A percentile compares a stretch with the other conserved stretches of the same genome.
Evolutionary conservation across 2,329 filamentous ascomycete genomes (phyloP).

Genomic region (Fusarium sp.): DNA sequence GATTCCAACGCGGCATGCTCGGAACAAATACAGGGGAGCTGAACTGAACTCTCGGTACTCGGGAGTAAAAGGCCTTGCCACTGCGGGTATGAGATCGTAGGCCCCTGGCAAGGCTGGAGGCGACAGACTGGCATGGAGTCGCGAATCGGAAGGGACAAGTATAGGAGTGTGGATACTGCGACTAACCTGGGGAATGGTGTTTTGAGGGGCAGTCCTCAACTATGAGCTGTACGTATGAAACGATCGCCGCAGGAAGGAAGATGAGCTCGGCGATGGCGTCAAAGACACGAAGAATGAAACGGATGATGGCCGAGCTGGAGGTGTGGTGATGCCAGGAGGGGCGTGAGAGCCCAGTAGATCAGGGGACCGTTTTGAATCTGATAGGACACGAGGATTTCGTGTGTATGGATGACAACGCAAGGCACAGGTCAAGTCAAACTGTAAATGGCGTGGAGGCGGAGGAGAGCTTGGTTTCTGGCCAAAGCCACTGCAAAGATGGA

Average conservation of each 20-base stretch:
- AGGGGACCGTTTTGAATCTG: slow-evolving; percentile 21
- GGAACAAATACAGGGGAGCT: not conserved
- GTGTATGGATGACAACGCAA: slow-evolving; percentile 2
- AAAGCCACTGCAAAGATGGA: slow-evolving; percentile 15
- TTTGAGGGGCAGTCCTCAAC: slow-evolving; percentile 23
- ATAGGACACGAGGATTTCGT: slow-evolving; percentile 15
- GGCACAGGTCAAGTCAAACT: slow-evolving; percentile 11
- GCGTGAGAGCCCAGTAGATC: slow-evolving; percentile 23
- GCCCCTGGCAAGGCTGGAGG: slow-evolving; percentile 28
- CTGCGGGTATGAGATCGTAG: slow-evolving; percentile 34
- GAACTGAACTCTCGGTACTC: not conserved
- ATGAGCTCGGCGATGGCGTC: slow-evolving; percentile 12
- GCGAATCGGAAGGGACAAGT: slow-evolving; percentile 28
- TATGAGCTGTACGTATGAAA: slow-evolving; percentile 17
- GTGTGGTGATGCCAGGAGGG: slow-evolving; percentile 20
- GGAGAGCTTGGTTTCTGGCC: not conserved
- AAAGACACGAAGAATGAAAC: slow-evolving; percentile 8
- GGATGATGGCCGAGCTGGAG: slow-evolving; percentile 40
- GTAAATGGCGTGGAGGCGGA: slow-evolving; percentile 5
- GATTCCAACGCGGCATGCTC: not conserved
- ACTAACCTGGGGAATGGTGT: slow-evolving; percentile 34
- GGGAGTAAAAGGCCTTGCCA: slow-evolving; percentile 13
- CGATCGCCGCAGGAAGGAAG: slow-evolving; percentile 16
- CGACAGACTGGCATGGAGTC: slow-evolving; percentile 25
- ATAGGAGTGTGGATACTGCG: slow-evolving; percentile 17